Percentiles rank a stretch among this genome's conserved stretches.
Conservation (phyloP, 495 filamentous ascomycete genomes). For the Neohortaea acidophila region DNA sequence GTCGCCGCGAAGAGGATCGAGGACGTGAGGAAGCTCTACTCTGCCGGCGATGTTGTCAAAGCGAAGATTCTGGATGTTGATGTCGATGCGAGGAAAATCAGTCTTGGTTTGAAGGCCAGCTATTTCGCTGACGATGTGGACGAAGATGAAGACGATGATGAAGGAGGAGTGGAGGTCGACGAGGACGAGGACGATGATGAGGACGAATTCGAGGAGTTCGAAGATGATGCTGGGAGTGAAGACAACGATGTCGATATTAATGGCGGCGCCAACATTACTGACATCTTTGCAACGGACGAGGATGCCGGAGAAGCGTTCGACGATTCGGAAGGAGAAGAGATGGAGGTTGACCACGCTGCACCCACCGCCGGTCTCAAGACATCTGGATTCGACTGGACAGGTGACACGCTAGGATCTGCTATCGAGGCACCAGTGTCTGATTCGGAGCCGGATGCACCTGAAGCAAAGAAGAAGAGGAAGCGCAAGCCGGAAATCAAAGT, state of each 20-base stretch:
- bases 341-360: conserved; percentile 24
- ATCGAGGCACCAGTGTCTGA: conserved; percentile 31
- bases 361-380: conserved; percentile 47
- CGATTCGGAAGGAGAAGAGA: conserved; percentile 31
- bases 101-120: conserved; percentile 79
- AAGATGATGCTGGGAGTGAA: conserved; percentile 26
- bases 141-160: conserved; percentile 40
- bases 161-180: conserved; percentile 26
- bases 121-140: conserved; percentile 55
- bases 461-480: conserved; percentile 63
- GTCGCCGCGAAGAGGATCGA: conserved; percentile 69
- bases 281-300: conserved; percentile 25
- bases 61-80: conserved; percentile 74
- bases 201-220: conserved; percentile 31
- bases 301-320: conserved; percentile 30
- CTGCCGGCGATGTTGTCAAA: conserved; percentile 79
- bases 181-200: conserved; percentile 27
- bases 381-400: conserved; percentile 80
- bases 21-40: conserved; percentile 69
- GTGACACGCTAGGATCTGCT: conserved; percentile 22
- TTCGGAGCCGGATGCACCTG: conserved; percentile 33
- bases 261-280: conserved; percentile 22
- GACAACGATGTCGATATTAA: conserved; percentile 26
- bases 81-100: conserved; percentile 53
- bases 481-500: conserved; percentile 66